A percentile compares a stretch with the other conserved stretches of the same genome.
These are phyloP conservation scores for Penicillium rolfsii DNA, from an alignment of 2,329 filamentous ascomycete genomes.

Conservation along the genomic window DNA sequence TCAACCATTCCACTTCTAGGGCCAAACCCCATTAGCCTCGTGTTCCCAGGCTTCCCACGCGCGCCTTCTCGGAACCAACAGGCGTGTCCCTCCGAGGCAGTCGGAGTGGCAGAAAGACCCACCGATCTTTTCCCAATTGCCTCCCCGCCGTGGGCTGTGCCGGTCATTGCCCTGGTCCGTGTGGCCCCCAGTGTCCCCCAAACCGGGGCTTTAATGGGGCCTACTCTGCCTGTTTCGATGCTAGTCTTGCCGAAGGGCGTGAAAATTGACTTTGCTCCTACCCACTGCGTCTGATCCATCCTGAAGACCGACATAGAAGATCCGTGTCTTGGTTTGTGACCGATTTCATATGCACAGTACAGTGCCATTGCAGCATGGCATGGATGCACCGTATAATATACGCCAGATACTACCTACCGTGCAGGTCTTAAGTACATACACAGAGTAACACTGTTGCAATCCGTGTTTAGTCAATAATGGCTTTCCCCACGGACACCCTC, in stretches of 20 bases:
- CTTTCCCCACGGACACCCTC: neutral
- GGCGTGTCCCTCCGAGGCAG: constrained; percentile 6
- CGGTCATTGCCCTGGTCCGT: constrained; percentile 15
- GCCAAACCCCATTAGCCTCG: neutral
- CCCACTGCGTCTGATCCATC: constrained; percentile 1
- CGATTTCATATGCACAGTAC: constrained; percentile 1
- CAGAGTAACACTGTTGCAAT: neutral
- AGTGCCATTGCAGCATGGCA: neutral
- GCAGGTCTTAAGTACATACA: neutral
- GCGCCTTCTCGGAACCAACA: constrained; percentile 1
- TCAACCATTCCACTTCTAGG: neutral
- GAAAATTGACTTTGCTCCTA: constrained; percentile 29
- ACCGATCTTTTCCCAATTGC: constrained; percentile 34
- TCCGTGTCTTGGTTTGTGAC: neutral
- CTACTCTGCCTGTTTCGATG: constrained; percentile 16
- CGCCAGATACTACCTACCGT: neutral
- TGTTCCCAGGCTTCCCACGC: neutral
- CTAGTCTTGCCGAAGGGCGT: constrained; percentile 34
- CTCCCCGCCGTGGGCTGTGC: constrained; percentile 33
- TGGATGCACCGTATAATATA: neutral
- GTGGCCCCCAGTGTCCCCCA: constrained; percentile 9
- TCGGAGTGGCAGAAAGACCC: constrained; percentile 7
- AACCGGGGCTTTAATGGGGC: no score
- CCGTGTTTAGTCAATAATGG: neutral
- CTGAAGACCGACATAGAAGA: no score